phyloP scores from a whole-genome alignment of 306 rosid genomes.

The Prunus fruticosa region DNA sequence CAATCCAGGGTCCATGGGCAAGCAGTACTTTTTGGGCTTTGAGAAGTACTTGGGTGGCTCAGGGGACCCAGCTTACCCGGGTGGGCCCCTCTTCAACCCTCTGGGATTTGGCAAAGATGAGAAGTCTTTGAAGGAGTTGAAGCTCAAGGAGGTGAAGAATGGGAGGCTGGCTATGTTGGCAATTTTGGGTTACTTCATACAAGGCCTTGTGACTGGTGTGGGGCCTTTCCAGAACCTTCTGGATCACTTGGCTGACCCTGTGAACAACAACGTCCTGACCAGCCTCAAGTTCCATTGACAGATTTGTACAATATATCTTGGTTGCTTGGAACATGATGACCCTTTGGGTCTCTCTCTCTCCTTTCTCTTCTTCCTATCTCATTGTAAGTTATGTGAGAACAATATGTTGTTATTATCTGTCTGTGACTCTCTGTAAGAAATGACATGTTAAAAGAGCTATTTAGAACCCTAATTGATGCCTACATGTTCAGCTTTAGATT shows the following conservation, averaged over 20 bases:
- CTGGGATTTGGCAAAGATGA: conserved; percentile 91
- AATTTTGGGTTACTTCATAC: conserved; percentile 76
- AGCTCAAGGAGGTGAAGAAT: conserved; percentile 92
- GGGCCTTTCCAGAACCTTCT: conserved; percentile 92
- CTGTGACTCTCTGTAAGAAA: conserved; percentile 28
- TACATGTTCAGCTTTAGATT: not conserved
- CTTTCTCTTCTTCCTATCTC: conserved; percentile 10
- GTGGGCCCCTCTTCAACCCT: conserved; percentile 93
- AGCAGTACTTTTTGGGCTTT: conserved; percentile 81
- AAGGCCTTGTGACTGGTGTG: conserved; percentile 82
- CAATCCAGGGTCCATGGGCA: conserved; percentile 84
- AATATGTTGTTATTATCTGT: conserved; percentile 14
- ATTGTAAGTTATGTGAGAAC: conserved; percentile 31
- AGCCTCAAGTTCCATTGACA: conserved; percentile 81
- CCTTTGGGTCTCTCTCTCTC: not conserved
- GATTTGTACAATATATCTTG: conserved; percentile 6
- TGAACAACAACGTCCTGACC: conserved; percentile 86
- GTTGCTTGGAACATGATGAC: conserved; percentile 14
- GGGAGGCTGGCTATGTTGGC: conserved; percentile 98
- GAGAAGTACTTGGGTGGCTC: conserved; percentile 82
- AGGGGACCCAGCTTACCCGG: conserved; percentile 82
- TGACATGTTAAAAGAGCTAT: conserved; percentile 31
- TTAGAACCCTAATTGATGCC: not conserved
- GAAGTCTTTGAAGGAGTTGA: conserved; percentile 76
- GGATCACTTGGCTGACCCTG: conserved; percentile 88